Percentiles rank a stretch among this genome's conserved stretches.
phyloP scores from a whole-genome alignment of 306 rosid species.

The Cucumis hystrix region DNA sequence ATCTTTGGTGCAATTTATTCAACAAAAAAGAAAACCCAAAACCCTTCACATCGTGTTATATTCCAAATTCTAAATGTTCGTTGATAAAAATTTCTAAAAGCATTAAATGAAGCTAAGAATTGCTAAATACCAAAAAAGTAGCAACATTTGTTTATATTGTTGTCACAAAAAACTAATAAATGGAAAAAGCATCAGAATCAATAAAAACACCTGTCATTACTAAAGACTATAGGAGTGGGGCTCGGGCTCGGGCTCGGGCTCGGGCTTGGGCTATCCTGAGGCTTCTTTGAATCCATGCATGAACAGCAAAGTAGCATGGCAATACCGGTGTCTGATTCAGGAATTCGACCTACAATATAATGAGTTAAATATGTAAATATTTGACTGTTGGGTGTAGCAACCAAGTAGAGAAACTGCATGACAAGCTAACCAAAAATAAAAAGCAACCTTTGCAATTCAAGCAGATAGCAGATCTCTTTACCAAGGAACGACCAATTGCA shows the following conservation, averaged over 20 bases:
- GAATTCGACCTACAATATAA: constrained; percentile 21
- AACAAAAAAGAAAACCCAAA: neutral
- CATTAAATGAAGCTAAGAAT: neutral
- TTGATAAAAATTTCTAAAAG: neutral
- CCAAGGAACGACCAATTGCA: constrained; percentile 33
- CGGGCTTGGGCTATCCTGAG: constrained; percentile 8
- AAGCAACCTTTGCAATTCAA: constrained; percentile 65
- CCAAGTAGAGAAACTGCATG: neutral
- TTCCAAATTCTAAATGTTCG: neutral
- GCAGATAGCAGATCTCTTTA: constrained; percentile 49
- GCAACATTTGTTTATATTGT: neutral
- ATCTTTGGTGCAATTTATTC: neutral
- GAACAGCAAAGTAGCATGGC: constrained; percentile 49
- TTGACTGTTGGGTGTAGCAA: neutral
- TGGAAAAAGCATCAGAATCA: neutral
- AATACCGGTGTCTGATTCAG: constrained; percentile 13
- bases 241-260: neutral
- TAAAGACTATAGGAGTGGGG: neutral
- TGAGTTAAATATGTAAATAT: neutral
- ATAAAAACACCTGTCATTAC: neutral
- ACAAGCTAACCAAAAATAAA: constrained; percentile 6
- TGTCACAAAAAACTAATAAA: neutral
- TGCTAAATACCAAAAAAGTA: neutral
- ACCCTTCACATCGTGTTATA: neutral
- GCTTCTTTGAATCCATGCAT: constrained; percentile 35